phyloP scores from a whole-genome alignment of 129 eudicot genomes.

The Flaveria brownii region DNA sequence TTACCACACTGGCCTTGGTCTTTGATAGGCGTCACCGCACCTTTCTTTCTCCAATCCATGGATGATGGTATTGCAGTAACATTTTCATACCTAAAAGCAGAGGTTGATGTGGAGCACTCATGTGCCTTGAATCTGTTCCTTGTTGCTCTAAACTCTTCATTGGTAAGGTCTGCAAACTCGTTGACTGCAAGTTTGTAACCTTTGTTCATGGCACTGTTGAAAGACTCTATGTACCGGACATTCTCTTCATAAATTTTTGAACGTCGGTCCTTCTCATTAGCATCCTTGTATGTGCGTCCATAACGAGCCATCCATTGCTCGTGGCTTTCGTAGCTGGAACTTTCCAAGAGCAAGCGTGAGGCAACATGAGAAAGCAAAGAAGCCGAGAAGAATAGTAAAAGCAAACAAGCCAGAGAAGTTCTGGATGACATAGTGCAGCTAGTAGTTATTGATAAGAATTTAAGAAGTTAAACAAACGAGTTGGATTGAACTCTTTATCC shows the following conservation, averaged over 20 bases:
- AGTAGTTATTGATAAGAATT: slow-evolving; percentile 47
- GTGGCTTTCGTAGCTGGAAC: slow-evolving; percentile 12
- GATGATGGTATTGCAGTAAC: slow-evolving; percentile 34
- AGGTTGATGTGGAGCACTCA: slow-evolving; percentile 22
- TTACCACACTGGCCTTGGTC: slow-evolving; percentile 54
- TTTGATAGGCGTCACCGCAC: slow-evolving; percentile 42
- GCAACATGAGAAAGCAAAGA: slow-evolving; percentile 30
- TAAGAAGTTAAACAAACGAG: background rate
- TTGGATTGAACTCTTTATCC: slow-evolving; percentile 7
- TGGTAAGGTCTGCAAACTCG: slow-evolving; percentile 41
- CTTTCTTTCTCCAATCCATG: slow-evolving; percentile 45
- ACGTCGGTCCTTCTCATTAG: slow-evolving; percentile 28
- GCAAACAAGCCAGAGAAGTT: slow-evolving; percentile 13
- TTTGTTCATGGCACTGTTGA: slow-evolving; percentile 35
- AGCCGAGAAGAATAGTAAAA: slow-evolving; percentile 20
- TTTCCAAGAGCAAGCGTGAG: slow-evolving; percentile 20
- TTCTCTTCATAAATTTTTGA: slow-evolving; percentile 33
- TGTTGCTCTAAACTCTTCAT: slow-evolving; percentile 32
- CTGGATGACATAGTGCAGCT: slow-evolving; percentile 13
- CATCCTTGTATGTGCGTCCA: slow-evolving; percentile 36
- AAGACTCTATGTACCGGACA: slow-evolving; percentile 36
- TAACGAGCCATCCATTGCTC: slow-evolving; percentile 47
- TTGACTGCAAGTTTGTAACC: slow-evolving; percentile 36
- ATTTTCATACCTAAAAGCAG: slow-evolving; percentile 31
- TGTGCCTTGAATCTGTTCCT: slow-evolving; percentile 32